Percentiles rank a stretch among this genome's conserved stretches.
phyloP scores from a whole-genome alignment of 768 basidiomycete genomes.

The Chalciporus pseudorubinellus region DNA sequence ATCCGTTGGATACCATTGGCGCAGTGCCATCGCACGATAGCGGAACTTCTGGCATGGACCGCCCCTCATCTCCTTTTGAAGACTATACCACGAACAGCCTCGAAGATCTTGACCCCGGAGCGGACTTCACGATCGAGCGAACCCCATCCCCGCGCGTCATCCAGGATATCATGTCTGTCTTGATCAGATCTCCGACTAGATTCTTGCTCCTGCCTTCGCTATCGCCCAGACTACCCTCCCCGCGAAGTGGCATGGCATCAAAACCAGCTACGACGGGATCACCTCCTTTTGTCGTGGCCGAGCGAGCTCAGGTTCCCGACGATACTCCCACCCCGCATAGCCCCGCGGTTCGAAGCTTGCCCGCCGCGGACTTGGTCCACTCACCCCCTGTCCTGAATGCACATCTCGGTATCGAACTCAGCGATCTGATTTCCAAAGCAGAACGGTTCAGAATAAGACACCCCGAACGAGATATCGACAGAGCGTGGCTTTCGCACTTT shows the following conservation, averaged over 20 bases:
- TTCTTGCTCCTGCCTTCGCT: slow-evolving; percentile 7
- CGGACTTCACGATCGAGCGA: slow-evolving; percentile 4
- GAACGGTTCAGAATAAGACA: slow-evolving; percentile 52
- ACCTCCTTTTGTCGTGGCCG: not conserved
- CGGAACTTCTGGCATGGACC: not conserved
- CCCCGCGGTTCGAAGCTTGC: not conserved
- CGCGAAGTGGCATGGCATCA: not conserved
- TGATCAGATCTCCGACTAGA: slow-evolving; percentile 19
- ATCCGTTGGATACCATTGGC: slow-evolving; percentile 40
- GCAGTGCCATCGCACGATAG: not conserved
- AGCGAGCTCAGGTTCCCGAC: not conserved
- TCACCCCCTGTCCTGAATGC: slow-evolving; percentile 59
- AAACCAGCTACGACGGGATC: not conserved
- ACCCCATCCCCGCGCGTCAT: slow-evolving; percentile 30
- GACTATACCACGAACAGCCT: not conserved
- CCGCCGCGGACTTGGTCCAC: not conserved
- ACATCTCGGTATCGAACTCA: slow-evolving; percentile 56
- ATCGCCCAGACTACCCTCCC: not conserved
- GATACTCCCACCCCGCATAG: slow-evolving; percentile 1
- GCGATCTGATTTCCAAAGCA: slow-evolving; percentile 54
- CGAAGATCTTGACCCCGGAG: not conserved
- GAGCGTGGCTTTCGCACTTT: slow-evolving; percentile 63
- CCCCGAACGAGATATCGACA: slow-evolving; percentile 59
- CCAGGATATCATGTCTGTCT: slow-evolving; percentile 31
- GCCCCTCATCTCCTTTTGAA: not conserved